These are phyloP conservation scores for thale cress (Arabidopsis thaliana) DNA, from an alignment of 345 rosid species.

Conservation along the genomic window TAIR10.1 NC_003071.7:17727001-17727500, in stretches of 20 bases:
- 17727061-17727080: background rate
- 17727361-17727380: constrained; percentile 18
- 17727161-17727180: constrained; percentile 27
- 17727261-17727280: background rate
- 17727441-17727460: background rate
- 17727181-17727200: constrained; percentile 34
- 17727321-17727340: constrained; percentile 38
- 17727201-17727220: constrained; percentile 11
- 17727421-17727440: background rate
- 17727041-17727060: no score
- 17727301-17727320: constrained; percentile 12
- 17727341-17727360: background rate
- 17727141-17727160: constrained; percentile 16
- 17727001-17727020: no score
- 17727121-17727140: background rate
- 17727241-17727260: constrained; percentile 12
- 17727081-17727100: background rate
- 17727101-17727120: background rate
- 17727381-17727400: constrained; percentile 6
- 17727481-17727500: constrained; percentile 11
- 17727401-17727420: background rate
- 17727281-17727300: constrained; percentile 29
- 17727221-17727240: constrained; percentile 10
- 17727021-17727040: no score
- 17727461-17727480: constrained; percentile 17